These are phyloP conservation scores for Murraya koenigii DNA, from an alignment of 345 rosid genomes.

Conservation along the genomic window DNA sequence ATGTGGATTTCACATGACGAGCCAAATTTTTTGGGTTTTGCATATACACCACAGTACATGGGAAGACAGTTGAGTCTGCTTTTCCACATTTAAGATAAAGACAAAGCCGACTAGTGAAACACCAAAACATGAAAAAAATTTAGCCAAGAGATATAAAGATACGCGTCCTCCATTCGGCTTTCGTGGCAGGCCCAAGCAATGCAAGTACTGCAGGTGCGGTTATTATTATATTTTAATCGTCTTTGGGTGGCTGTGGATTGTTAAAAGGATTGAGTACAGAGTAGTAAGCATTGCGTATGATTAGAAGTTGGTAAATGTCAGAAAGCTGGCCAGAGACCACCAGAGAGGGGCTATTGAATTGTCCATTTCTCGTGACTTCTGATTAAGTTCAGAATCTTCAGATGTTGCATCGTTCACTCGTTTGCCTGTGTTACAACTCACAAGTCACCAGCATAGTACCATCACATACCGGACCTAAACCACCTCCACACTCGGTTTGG, in stretches of 20 bases:
- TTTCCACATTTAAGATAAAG: background rate
- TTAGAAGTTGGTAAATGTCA: slow-evolving; percentile 11
- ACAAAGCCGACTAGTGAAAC: background rate
- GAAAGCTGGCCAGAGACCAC: background rate
- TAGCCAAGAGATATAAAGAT: background rate
- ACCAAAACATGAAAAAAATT: background rate
- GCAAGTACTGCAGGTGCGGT: background rate
- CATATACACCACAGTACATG: background rate
- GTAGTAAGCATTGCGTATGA: background rate
- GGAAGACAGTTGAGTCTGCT: background rate
- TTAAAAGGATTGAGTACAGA: background rate
- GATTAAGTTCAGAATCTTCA: slow-evolving; percentile 11
- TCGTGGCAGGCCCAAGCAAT: background rate
- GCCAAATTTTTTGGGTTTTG: background rate
- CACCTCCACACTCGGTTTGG: background rate
- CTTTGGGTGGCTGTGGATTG: background rate
- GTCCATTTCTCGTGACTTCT: slow-evolving; percentile 16
- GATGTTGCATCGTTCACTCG: background rate
- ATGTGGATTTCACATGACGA: slow-evolving; percentile 29
- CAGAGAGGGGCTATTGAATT: background rate
- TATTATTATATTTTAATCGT: background rate
- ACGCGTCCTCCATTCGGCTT: background rate
- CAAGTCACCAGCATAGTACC: background rate
- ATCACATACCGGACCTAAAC: background rate
- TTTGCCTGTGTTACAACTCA: background rate